Conservation (phyloP, 2,329 filamentous ascomycete species). For the Penicillium sp. region DNA sequence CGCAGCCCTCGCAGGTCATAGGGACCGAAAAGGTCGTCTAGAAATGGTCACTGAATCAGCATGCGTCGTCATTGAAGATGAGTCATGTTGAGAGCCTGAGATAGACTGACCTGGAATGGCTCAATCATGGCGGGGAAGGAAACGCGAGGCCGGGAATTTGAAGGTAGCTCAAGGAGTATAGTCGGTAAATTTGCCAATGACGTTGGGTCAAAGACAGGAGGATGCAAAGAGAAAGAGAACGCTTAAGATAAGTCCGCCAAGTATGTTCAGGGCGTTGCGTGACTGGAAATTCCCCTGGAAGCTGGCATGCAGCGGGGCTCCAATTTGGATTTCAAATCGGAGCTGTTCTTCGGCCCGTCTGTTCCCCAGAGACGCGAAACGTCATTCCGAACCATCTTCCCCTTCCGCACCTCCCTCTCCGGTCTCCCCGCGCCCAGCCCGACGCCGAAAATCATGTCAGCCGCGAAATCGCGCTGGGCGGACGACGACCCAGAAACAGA, state of each 20-base stretch:
- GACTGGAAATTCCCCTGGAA: constrained; percentile 6
- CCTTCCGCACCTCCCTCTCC: neutral
- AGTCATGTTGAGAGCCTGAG: neutral
- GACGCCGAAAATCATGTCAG: constrained; percentile 53
- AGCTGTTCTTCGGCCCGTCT: constrained; percentile 30
- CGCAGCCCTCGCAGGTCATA: constrained; percentile 85
- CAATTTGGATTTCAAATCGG: constrained; percentile 36
- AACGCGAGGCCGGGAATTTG: constrained; percentile 6
- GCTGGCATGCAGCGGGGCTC: constrained; percentile 15
- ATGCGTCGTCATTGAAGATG: neutral
- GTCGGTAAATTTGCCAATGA: neutral
- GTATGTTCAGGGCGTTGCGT: neutral
- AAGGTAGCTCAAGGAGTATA: neutral
- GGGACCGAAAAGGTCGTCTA: constrained; percentile 95
- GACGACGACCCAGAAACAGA: constrained; percentile 79
- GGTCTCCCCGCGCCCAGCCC: neutral
- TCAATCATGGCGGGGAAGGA: constrained; percentile 41
- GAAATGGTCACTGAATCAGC: constrained; percentile 17
- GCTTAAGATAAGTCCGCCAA: neutral
- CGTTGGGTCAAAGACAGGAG: neutral
- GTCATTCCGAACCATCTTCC: constrained; percentile 19
- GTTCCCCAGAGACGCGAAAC: constrained; percentile 28
- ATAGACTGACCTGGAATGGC: constrained; percentile 47
- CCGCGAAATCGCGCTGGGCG: constrained; percentile 79
- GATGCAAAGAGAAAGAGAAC: constrained; percentile 10